phyloP scores from a whole-genome alignment of 1,284 basidiomycete species.

The Inonotus hispidus region DNA sequence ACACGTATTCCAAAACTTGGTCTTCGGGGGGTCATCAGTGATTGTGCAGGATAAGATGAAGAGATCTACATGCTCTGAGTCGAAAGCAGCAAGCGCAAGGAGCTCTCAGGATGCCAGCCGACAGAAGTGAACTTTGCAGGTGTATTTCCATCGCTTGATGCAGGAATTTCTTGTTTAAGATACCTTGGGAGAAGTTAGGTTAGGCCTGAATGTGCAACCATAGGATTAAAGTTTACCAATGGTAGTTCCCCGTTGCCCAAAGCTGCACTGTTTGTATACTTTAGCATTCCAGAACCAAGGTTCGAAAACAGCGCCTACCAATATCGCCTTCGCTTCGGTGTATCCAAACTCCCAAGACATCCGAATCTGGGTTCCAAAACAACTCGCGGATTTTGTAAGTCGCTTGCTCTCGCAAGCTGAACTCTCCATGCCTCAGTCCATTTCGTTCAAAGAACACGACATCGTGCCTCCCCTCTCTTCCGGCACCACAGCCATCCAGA shows the following conservation, averaged over 20 bases:
- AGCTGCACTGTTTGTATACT: constrained; percentile 65
- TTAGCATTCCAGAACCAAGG: constrained; percentile 1
- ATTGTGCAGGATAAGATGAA: background rate
- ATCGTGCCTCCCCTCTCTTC: constrained; percentile 71
- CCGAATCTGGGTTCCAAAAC: constrained; percentile 87
- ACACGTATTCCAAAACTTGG: constrained; percentile 56
- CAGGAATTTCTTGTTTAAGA: constrained; percentile 81
- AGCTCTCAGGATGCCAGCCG: constrained; percentile 84
- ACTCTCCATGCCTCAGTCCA: constrained; percentile 89
- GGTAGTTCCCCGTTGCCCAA: constrained; percentile 94
- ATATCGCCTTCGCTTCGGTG: constrained; percentile 63
- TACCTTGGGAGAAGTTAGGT: constrained; percentile 49
- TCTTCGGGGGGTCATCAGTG: constrained; percentile 29
- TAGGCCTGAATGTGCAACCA: constrained; percentile 1
- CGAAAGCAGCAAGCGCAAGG: constrained; percentile 65
- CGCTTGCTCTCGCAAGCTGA: constrained; percentile 56
- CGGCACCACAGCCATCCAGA: constrained; percentile 62
- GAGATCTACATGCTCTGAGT: constrained; percentile 51
- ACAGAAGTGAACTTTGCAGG: constrained; percentile 60
- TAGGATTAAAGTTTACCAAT: constrained; percentile 57
- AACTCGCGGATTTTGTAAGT: constrained; percentile 73
- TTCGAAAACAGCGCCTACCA: constrained; percentile 40
- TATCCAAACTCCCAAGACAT: constrained; percentile 82
- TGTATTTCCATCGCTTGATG: constrained; percentile 32
- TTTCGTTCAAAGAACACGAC: constrained; percentile 96